A percentile compares a stretch with the other conserved stretches of the same genome.
phyloP scores from a whole-genome alignment of 225 moss, liverwort and hornwort genomes.

The Takakia lepidozioides region DNA sequence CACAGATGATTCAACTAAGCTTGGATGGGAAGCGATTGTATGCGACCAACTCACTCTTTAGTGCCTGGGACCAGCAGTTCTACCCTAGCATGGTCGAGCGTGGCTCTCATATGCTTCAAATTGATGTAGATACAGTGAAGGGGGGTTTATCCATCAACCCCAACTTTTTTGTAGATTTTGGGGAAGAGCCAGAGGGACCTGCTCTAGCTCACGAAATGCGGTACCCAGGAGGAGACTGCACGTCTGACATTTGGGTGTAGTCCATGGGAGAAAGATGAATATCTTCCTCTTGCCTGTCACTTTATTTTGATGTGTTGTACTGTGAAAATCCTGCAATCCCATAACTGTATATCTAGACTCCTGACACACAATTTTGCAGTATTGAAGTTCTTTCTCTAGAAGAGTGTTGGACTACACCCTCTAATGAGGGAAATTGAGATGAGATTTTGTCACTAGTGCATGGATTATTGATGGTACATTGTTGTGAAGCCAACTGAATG shows the following conservation, averaged over 20 bases:
- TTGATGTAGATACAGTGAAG: conserved; percentile 83
- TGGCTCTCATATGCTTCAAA: conserved; percentile 81
- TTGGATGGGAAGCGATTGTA: conserved; percentile 92
- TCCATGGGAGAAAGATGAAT: too few species aligned
- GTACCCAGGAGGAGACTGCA: conserved; percentile 96
- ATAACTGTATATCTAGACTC: too few species aligned
- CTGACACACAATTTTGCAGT: too few species aligned
- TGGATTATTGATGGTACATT: too few species aligned
- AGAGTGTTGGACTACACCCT: too few species aligned
- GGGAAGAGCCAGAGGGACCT: conserved; percentile 80
- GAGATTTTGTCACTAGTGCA: too few species aligned
- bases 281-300: too few species aligned
- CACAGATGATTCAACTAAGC: conserved; percentile 97
- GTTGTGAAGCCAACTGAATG: too few species aligned
- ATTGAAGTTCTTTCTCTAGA: too few species aligned
- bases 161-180: conserved; percentile 79
- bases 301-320: too few species aligned
- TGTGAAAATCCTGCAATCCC: too few species aligned
- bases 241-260: conserved; percentile 92
- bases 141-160: conserved; percentile 74
- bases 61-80: conserved; percentile 92
- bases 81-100: conserved; percentile 72
- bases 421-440: too few species aligned
- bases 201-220: conserved; percentile 95
- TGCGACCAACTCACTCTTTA: conserved; percentile 84